phyloP scores from a whole-genome alignment of 2,329 filamentous ascomycete genomes.

The Dothideomycetes sp. region DNA sequence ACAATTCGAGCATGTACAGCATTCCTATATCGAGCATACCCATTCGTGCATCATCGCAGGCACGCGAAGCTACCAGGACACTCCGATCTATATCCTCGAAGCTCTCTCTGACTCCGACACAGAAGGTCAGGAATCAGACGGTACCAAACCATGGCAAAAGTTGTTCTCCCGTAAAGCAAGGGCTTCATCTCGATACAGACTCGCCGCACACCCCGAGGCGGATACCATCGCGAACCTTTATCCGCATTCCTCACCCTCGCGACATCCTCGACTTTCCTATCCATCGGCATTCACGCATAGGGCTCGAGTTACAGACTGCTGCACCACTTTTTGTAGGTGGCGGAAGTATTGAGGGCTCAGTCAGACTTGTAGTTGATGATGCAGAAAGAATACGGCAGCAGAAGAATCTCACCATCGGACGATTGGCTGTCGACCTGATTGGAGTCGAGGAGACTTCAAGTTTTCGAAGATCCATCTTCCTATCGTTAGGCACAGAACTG shows the following conservation, averaged over 20 bases:
- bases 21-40: slow-evolving; percentile 34
- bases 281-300: slow-evolving; percentile 37
- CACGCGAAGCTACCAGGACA: slow-evolving; percentile 7
- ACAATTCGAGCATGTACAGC: slow-evolving; percentile 33
- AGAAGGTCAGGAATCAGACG: slow-evolving; percentile 14
- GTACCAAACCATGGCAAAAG: slow-evolving; percentile 34
- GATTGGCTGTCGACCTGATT: slow-evolving; percentile 40
- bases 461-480: slow-evolving; percentile 36
- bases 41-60: slow-evolving; percentile 33
- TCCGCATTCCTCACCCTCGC: slow-evolving; percentile 32
- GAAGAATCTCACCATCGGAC: slow-evolving; percentile 34
- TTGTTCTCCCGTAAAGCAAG: slow-evolving; percentile 37
- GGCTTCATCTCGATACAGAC: slow-evolving; percentile 29
- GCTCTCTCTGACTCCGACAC: slow-evolving; percentile 4
- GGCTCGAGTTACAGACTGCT: slow-evolving; percentile 37
- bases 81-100: slow-evolving; percentile 1
- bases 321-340: slow-evolving; percentile 45
- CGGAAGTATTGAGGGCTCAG: slow-evolving; percentile 40
- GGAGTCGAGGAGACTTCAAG: slow-evolving; percentile 41
- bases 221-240: slow-evolving; percentile 37
- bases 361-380: slow-evolving; percentile 37
- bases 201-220: slow-evolving; percentile 31
- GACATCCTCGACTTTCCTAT: slow-evolving; percentile 40
- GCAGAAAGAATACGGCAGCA: slow-evolving; percentile 32
- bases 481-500: slow-evolving; percentile 40